Evolutionary conservation across 371 early-diverging fungal genomes (phyloP), one percentile per base, ranked within the genome.

Genomic region (Batkoa obscura): DNA sequence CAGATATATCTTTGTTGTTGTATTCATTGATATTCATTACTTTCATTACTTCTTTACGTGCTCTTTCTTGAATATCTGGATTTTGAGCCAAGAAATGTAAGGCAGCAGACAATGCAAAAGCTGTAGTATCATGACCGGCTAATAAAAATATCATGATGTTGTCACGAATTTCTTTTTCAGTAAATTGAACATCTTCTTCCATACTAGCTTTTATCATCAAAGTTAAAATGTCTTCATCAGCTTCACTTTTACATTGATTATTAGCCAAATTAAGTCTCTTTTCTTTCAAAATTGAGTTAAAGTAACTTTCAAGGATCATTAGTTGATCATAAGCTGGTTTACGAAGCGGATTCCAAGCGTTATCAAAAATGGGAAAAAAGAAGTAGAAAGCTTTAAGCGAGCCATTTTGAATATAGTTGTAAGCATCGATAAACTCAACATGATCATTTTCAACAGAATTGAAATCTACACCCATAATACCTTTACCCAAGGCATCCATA

Each of bases 91-190:
- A 12, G 2, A 43, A 42, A 34, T 55, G 43, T 2, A 55, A 31
- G 23, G 55, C 23, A 4, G 55, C 55, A 3, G 42, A 32, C 30
- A 55, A 15, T 2, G 43, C 32, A 23, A 41, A 43, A 3, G 55
- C 23, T 2, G 43, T 55, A 34, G 55, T 43, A n/a, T 55, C 55
- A 13, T 55, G 43, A 3, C 53, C 53, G 6, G 53, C 53, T n/a
- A 17, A 12, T 5, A 53, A 23, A 17, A 53, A 53, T 4, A 33
- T 51, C 6, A 51, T 37, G 3, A n/a, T n/a, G 37, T 51, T 51
- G 17, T 38, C 2, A 2, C 38, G n/a, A 5, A 38, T 51, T 2
- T 51, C 51, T 23, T 34, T 10, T 10, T 51, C 51, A 15, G 31
- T 31, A 15, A 48, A 48, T 6, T 32, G 23, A 9, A 6, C 5